Conservation (phyloP, 2,329 filamentous ascomycete genomes). For the Aspergillus chevalieri region DNA sequence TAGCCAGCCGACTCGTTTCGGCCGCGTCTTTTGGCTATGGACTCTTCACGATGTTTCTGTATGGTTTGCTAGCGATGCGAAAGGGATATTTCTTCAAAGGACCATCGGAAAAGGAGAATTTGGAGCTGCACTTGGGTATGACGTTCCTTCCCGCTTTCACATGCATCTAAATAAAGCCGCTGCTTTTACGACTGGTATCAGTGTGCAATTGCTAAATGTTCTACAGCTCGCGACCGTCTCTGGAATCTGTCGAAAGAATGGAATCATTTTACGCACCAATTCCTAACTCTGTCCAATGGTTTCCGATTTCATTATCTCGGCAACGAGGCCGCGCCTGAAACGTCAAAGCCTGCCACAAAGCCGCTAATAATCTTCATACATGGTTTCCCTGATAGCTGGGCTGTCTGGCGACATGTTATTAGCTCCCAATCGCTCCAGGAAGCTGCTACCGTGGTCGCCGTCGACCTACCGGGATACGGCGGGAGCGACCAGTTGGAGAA, state of each 20-base stretch:
- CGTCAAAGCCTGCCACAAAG: conserved; percentile 15
- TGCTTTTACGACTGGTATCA: neutral
- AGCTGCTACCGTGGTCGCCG: conserved; percentile 45
- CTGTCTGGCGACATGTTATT: conserved; percentile 49
- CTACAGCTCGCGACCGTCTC: conserved; percentile 45
- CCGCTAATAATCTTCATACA: conserved; percentile 51
- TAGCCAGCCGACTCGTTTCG: conserved; percentile 16
- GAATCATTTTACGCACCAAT: conserved; percentile 45
- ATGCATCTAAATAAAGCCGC: neutral
- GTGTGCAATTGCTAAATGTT: neutral
- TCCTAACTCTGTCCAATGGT: conserved; percentile 45
- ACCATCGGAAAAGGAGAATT: conserved; percentile 33
- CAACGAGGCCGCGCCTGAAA: conserved; percentile 26
- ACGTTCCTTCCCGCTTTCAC: neutral
- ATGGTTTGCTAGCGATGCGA: conserved; percentile 22
- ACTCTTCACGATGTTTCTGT: conserved; percentile 29
- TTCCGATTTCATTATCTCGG: conserved; percentile 52
- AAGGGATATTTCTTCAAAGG: conserved; percentile 33
- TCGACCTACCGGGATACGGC: conserved; percentile 55
- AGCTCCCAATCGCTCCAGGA: conserved; percentile 32
- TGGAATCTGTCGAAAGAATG: conserved; percentile 50
- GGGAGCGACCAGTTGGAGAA: conserved; percentile 48
- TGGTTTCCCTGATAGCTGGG: conserved; percentile 55
- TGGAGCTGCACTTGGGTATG: conserved; percentile 38
- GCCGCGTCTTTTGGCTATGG: conserved; percentile 26